Evolutionary conservation across 371 early-diverging fungal genomes (phyloP), one percentile per base, ranked within the genome.

Genomic region (Mortierella sp.): DNA sequence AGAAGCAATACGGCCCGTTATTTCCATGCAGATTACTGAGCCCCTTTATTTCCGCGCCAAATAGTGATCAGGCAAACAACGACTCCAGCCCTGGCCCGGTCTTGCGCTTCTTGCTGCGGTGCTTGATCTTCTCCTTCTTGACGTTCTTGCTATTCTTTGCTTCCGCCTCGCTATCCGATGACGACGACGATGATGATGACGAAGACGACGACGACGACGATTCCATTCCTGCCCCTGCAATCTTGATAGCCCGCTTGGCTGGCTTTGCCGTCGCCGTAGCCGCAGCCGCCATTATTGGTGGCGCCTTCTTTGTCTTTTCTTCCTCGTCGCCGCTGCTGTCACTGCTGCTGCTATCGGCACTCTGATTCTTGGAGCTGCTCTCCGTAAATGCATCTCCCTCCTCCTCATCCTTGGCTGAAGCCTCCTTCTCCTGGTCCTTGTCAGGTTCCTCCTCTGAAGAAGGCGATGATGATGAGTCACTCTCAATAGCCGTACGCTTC

Each of bases 121-220:
- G 31, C 53, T 73, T 55, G 9, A n/a, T 48, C 74, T 50, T 74
- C 34, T 21, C 26, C 48, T 54, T 72, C 72, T 74, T 57, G n/a
- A 26, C 21, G 44, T 73, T 54, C 71, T 70, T 69, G 26, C 51
- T 44, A 13, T 9, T 3, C 55, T 70, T 76, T 21, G 40, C 51
- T 13, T 75, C 69, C 24, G 34, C 34, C 48, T 76, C 70, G 43
- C 48, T 54, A 37, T 76, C 71, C 40, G 53, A 69, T 44, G 64
- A 64, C 40, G 40, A 64, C 16, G 64, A 64, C 64, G 64, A 61
- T 21, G 37, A 37, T 37, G 64, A 67, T 5, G n/a, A 54, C 24
- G n/a, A 54, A 0, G 44, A 61, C 5, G 61, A 61, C 19, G 59
- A 59, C 34, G 59, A 59, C 16, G 34, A 21, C 37, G 34, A 61